Evolutionary conservation across 768 basidiomycete species (phyloP).

Genomic region (Kwoniella pini): DNA sequence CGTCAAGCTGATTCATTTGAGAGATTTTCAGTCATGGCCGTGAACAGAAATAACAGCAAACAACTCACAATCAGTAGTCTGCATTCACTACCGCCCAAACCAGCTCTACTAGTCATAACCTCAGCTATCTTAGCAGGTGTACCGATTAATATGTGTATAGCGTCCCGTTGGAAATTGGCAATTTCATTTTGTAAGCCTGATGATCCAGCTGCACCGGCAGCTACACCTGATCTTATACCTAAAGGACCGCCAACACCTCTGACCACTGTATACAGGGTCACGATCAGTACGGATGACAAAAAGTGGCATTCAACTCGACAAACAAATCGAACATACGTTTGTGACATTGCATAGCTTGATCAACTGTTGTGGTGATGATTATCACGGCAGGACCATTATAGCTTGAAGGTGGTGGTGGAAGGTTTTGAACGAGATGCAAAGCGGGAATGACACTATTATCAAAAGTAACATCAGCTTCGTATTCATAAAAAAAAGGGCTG

Average conservation of each 20-base stretch:
- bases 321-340: constrained; percentile 51
- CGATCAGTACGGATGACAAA: not conserved
- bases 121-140: constrained; percentile 96
- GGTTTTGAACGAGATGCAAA: constrained; percentile 61
- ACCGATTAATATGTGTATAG: constrained; percentile 93
- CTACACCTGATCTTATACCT: constrained; percentile 85
- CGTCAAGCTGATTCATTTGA: constrained; percentile 64
- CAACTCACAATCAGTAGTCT: constrained; percentile 73
- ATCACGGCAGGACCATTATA: constrained; percentile 80
- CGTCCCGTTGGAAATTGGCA: constrained; percentile 80
- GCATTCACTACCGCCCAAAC: constrained; percentile 77
- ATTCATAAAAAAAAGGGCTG: too few relatives aligned
- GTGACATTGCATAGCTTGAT: constrained; percentile 91
- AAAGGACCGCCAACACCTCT: constrained; percentile 91
- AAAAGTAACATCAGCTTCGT: too few relatives aligned
- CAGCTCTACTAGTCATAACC: constrained; percentile 77
- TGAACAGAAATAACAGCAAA: not conserved
- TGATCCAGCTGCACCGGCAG: constrained; percentile 65
- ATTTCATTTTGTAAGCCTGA: constrained; percentile 73
- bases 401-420: constrained; percentile 57
- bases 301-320: not conserved
- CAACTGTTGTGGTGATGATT: constrained; percentile 96
- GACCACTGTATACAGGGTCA: constrained; percentile 31
- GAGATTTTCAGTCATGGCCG: not conserved
- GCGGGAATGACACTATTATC: constrained; percentile 49